Base-by-base conservation (phyloP, 164 flowering plant genomes). In the Magnolia kwangsiensis region DNA sequence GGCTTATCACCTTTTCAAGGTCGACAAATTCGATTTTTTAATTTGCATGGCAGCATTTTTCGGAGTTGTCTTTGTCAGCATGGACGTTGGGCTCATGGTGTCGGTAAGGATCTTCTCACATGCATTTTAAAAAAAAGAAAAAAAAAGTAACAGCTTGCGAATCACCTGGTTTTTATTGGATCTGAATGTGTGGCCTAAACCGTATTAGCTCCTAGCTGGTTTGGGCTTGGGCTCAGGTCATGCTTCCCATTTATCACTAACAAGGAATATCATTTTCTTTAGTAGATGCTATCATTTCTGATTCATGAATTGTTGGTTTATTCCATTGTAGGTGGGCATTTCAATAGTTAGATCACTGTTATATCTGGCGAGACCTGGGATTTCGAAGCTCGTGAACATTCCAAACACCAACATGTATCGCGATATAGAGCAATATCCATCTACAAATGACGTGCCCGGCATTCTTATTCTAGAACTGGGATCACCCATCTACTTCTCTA, bases 11-110 rank as follows among this genome's bases (percentile, higher is more conserved):
- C 85, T 92, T 23, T 90, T 69, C 78, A 87, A 90, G 74, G 86
- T 91, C 1, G 98, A 96, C 81, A 96, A 96, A 63, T 90, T 89
- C 21, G 98, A 96, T 81, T 96, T 96, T 76, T 7, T 65, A 71
- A 88, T 96, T 24, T 92, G 97, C 78, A 89, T 94, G 86, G 78
- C 86, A 11, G 92, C 91, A 4, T 89, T 89, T 76, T 24, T 90
- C 1, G 99, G 98, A 2, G 97, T 96, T 49, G 72, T 80, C 73
- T 91, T 96, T 80, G 24, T 89, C 4, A 86, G 86, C 86, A 90
- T 96, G 95, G 95, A 92, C 18, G 37, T 80, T 13, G 98, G 99
- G 63, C 90, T 96, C 81, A 73, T 86, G 73, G 13, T 91, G 0
- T 90, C 98, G 7, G 98, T 94, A 85, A 72, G 88, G 0, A 51